Base-by-base conservation (phyloP, 371 early-diverging fungal genomes). In the Mycotypha africana region DNA sequence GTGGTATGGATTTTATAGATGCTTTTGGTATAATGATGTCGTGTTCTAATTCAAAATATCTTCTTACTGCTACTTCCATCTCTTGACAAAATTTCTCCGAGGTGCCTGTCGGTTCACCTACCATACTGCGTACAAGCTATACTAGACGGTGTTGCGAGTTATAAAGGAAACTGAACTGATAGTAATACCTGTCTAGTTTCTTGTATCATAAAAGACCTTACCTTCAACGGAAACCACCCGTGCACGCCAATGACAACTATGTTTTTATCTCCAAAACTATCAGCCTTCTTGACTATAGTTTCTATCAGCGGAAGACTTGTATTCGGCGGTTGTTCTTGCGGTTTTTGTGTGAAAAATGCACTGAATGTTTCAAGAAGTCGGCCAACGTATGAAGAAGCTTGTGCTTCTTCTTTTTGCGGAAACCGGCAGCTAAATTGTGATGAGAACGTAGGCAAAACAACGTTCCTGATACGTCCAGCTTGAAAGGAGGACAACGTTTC, bases 21-120 rank as follows among this genome's bases (percentile, higher is more conserved):
- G 81, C 74, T 19, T 56, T 54, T 1, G 80, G 68, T 14, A 85
- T 53, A 4, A 62, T 58, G 31, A 87, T 74, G 20, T 78, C 76
- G 54, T 89, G 84, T 24, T 62, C 60, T 0, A 65, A 34, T 60
- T 67, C 34, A 30, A 91, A 74, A 45, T 86, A 88, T 1, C 65
- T 62, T 42, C 70, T 62, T 24, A 89, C 58, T 10, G 80, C 84
- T 16, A 62, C 54, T 4, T 70, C 78, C 92, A 92, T 93, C 64
- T 88, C 86, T 35, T 86, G 83, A 47, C 92, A 93, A 53, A 96
- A 94, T 51, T 83, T 84, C 25, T 62, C 58, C 17, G 92, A 92
- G 12, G 91, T 93, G 0, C 97, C 97, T 2, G 92, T 92, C 0
- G 95, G 95, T 56, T 92, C 93, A 14, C 97, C 97, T 33, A 93